Base-by-base conservation (phyloP, 2,329 filamentous ascomycete species). In the Penicillium sumatraense region DNA sequence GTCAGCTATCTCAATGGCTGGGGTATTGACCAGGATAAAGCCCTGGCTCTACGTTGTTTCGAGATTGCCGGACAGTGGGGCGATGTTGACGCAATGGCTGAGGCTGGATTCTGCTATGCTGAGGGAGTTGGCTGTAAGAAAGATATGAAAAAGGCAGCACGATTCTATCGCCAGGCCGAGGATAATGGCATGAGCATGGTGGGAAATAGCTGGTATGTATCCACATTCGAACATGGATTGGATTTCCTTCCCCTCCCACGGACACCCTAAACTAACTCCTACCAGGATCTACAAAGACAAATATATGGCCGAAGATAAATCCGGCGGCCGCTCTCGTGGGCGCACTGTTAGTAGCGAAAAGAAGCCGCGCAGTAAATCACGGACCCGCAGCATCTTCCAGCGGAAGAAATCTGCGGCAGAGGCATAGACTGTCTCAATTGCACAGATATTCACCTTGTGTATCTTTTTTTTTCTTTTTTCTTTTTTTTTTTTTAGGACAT, bases 1-100 rank as follows among this genome's bases (percentile, higher is more conserved):
- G 92, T 97, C 23, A 96, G 91, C 70, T 93, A 98, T 71, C 92
- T 97, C 86, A 97, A 99, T 66, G 95, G 95, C 5, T 99, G 95
- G 95, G 95, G 95, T 14, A 96, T 96, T 35, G 87, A 93, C 64
- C 92, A 96, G 74, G 95, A 99, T 71, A 96, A 95, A 72, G 78
- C 84, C 5, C 82, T 98, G 56, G 95, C 92, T 0, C 76, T 99
- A 67, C 85, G 92, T 50, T 99, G 95, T 72, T 99, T 97, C 71
- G 95, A 99, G 73, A 96, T 98, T 65, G 95, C 95, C 38, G 93
- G 91, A 49, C 89, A 85, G 61, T 99, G 95, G 95, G 95, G 95
- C 29, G 95, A 99, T 76, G 88, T 89, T 5, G 95, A 99, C 77
- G 95, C 95, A 20, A 82, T 99, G 56, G 89, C 92, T 7, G 95